A percentile compares a stretch with the other conserved stretches of the same genome.
phyloP scores from a whole-genome alignment of 768 basidiomycete genomes.

The Suillus decipiens region DNA sequence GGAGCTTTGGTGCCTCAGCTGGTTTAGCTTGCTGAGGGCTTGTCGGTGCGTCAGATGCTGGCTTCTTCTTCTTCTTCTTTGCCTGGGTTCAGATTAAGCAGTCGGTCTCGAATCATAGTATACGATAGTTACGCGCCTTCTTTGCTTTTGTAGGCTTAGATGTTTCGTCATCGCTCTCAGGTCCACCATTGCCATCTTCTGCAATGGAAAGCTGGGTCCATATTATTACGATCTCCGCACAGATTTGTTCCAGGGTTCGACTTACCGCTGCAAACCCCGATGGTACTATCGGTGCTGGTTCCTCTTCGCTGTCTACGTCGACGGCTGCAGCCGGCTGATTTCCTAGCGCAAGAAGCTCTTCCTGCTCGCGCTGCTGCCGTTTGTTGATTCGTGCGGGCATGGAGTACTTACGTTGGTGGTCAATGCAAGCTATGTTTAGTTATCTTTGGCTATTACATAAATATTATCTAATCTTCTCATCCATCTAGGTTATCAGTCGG shows the following conservation, averaged over 20 bases:
- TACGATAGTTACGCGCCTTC: conserved; percentile 20
- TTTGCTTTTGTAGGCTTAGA: conserved; percentile 21
- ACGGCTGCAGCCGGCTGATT: conserved; percentile 25
- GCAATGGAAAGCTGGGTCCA: conserved; percentile 43
- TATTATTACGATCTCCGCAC: conserved; percentile 21
- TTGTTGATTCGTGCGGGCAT: conserved; percentile 82
- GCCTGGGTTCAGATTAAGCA: conserved; percentile 21
- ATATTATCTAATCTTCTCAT: conserved; percentile 2
- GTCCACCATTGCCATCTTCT: conserved; percentile 26
- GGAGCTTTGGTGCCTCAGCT: conserved; percentile 7
- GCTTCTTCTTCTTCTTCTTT: conserved; percentile 46
- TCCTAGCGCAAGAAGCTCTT: conserved; percentile 67
- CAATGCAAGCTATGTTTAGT: background rate
- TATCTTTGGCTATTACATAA: background rate
- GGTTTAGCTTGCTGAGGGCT: conserved; percentile 14
- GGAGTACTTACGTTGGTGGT: background rate
- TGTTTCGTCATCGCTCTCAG: conserved; percentile 24
- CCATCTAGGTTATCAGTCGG: too few relatives aligned
- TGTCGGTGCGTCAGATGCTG: conserved; percentile 12
- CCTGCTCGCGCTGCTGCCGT: conserved; percentile 82
- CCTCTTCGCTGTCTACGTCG: conserved; percentile 39
- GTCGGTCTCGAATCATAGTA: background rate
- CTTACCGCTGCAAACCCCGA: conserved; percentile 50
- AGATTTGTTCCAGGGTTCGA: conserved; percentile 11
- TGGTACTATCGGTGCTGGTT: conserved; percentile 12